phyloP scores from a whole-genome alignment of 257 asterid species.

The Scutellaria barbata region DNA sequence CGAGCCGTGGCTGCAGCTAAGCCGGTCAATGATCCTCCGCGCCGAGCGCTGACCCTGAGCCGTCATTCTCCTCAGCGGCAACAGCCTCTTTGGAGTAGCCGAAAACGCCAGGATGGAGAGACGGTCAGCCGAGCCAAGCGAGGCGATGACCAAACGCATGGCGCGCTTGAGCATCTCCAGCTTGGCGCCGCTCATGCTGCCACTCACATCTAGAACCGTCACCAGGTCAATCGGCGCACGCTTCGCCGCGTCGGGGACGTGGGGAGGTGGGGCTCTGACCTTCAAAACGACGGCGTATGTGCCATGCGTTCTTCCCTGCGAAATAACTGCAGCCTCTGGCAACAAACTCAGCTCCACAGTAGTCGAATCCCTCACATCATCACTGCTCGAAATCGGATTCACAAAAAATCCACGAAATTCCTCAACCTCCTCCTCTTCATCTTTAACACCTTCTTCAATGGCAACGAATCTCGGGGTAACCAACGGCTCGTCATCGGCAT shows the following conservation, averaged over 20 bases:
- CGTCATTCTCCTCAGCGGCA: slow-evolving; percentile 75
- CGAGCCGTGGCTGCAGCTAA: slow-evolving; percentile 65
- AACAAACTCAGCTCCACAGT: slow-evolving; percentile 55
- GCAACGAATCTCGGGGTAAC: slow-evolving; percentile 36
- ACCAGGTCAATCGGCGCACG: slow-evolving; percentile 94
- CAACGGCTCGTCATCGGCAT: slow-evolving; percentile 80
- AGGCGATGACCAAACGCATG: slow-evolving; percentile 81
- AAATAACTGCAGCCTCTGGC: slow-evolving; percentile 80
- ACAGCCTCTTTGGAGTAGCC: slow-evolving; percentile 59
- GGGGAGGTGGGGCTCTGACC: slow-evolving; percentile 64
- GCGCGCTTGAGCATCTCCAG: slow-evolving; percentile 90
- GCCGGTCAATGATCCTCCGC: slow-evolving; percentile 62
- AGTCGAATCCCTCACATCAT: slow-evolving; percentile 36
- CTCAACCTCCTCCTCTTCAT: slow-evolving; percentile 45
- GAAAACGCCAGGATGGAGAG: slow-evolving; percentile 76
- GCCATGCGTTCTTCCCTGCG: slow-evolving; percentile 55
- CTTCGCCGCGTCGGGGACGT: slow-evolving; percentile 44
- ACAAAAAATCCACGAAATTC: slow-evolving; percentile 83
- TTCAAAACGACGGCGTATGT: slow-evolving; percentile 73
- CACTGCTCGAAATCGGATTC: slow-evolving; percentile 62
- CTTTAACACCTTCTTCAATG: slow-evolving; percentile 12
- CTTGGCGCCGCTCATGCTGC: slow-evolving; percentile 82
- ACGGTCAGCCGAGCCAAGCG: slow-evolving; percentile 88
- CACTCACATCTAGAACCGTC: slow-evolving; percentile 81
- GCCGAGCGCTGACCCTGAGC: slow-evolving; percentile 73